These are phyloP conservation scores for Cladorrhinum sp. DNA, from an alignment of 2,329 filamentous ascomycete genomes.

Conservation along the genomic window DNA sequence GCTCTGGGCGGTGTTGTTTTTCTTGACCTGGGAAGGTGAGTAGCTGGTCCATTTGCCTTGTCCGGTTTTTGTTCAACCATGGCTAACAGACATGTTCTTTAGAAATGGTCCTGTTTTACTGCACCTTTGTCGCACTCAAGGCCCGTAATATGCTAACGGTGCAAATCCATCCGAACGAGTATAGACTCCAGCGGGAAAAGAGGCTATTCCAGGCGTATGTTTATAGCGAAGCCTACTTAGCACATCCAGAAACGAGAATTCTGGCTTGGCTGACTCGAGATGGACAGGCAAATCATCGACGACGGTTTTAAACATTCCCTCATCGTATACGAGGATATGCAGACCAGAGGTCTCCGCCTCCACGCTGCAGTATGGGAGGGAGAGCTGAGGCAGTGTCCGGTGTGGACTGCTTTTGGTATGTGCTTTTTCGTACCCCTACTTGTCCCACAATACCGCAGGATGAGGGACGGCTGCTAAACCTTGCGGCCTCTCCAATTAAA, in stretches of 20 bases:
- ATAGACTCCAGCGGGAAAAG: slow-evolving; percentile 46
- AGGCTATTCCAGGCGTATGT: slow-evolving; percentile 56
- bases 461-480: neutral
- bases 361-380: slow-evolving; percentile 57
- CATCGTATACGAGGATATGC: slow-evolving; percentile 50
- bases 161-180: slow-evolving; percentile 43
- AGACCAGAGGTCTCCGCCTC: slow-evolving; percentile 49
- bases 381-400: slow-evolving; percentile 50
- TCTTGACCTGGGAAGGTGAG: slow-evolving; percentile 60
- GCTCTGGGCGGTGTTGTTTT: slow-evolving; percentile 54
- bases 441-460: too few relatives aligned
- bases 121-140: slow-evolving; percentile 56
- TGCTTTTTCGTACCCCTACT: slow-evolving; percentile 4
- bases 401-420: slow-evolving; percentile 64
- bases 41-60: neutral
- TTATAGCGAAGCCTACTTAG: neutral
- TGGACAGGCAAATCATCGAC: slow-evolving; percentile 52
- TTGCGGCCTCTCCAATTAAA: slow-evolving; percentile 27
- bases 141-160: slow-evolving; percentile 45
- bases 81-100: slow-evolving; percentile 12
- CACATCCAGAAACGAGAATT: too few relatives aligned
- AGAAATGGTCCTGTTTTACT: slow-evolving; percentile 61
- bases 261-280: neutral
- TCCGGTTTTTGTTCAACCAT: neutral
- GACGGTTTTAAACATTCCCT: slow-evolving; percentile 53